A percentile compares a stretch with the other conserved stretches of the same genome.
Evolutionary conservation across 75 land plant species (phyloP).

Genomic region (Chamaecyparis obtusa): DNA sequence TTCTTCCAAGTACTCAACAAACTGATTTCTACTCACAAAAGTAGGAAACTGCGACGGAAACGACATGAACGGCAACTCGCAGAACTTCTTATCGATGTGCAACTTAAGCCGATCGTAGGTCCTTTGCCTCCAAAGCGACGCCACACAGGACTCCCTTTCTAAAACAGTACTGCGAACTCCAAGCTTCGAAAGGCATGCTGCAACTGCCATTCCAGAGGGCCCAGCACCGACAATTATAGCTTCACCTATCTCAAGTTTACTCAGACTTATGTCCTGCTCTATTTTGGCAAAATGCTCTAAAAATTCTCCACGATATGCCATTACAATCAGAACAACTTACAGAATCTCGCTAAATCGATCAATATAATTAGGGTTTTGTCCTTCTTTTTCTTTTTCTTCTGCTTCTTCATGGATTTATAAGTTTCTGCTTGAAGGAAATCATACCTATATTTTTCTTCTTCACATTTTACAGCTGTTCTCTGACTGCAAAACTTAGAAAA

Average conservation of each 20-base stretch:
- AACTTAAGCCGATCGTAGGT: conserved; percentile 51
- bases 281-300: background rate
- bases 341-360: background rate
- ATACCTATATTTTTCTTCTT: background rate
- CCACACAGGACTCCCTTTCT: conserved; percentile 36
- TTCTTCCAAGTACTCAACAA: conserved; percentile 34
- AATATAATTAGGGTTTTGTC: background rate
- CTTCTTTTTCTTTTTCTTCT: background rate
- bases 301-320: background rate
- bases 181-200: conserved; percentile 25
- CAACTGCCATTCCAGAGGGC: conserved; percentile 52
- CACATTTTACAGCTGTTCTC: background rate
- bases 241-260: conserved; percentile 14
- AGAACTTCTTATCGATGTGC: conserved; percentile 44
- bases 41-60: conserved; percentile 22
- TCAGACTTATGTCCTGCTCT: background rate
- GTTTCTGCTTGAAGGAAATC: background rate
- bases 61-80: conserved; percentile 41
- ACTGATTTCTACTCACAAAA: conserved; percentile 23
- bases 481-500: no score
- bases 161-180: conserved; percentile 36
- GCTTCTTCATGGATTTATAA: background rate
- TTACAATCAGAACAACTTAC: background rate
- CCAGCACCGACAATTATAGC: conserved; percentile 87
- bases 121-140: conserved; percentile 47